Base-by-base conservation (phyloP, 129 eudicot genomes). In the Logfia minima region DNA sequence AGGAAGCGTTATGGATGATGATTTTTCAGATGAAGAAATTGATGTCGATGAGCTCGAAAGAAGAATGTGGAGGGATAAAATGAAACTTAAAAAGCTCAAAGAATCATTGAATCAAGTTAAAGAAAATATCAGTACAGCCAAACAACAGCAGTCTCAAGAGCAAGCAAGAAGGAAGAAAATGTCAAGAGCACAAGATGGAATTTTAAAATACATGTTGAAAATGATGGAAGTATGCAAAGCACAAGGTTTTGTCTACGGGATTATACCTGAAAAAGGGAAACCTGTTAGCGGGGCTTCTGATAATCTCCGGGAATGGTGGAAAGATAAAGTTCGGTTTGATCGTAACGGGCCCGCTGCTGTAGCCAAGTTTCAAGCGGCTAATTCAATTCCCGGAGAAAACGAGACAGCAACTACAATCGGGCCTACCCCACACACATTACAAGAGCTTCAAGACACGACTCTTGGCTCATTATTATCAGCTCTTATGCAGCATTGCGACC, bases 161-260 rank as follows among this genome's bases (percentile, higher is more conserved):
- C 89, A 83, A 48, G 87, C 89, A 8, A 68, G 88, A 70, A 73
- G 91, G 74, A 87, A 87, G 74, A 84, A 87, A 71, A 87, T 90
- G 93, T 92, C 96, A 0, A 77, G 96, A 74, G 96, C 98, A 17
- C 93, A 90, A 82, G 96, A 92, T 59, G 98, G 96, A 77, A 90
- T 92, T 59, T 72, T 92, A 60, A 92, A 92, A 37, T 81, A 81
- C 71, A 81, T 92, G 96, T 43, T 90, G 80, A 92, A 92, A 70
- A 92, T 92, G 97, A 87, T 89, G 96, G 97, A 92, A 71, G 97
- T 89, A 0, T 92, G 97, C 60, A 92, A 92, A 45, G 97, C 97
- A 5, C 98, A 86, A 78, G 96, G 93, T 31, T 88, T 91, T 1
- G 97, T 91, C 19, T 91, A 89, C 17, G 95, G 97, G 51, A 91